These are phyloP conservation scores for Yamadazyma buinensis DNA, from an alignment of 1,139 yeast genomes.

Conservation along the genomic window DNA sequence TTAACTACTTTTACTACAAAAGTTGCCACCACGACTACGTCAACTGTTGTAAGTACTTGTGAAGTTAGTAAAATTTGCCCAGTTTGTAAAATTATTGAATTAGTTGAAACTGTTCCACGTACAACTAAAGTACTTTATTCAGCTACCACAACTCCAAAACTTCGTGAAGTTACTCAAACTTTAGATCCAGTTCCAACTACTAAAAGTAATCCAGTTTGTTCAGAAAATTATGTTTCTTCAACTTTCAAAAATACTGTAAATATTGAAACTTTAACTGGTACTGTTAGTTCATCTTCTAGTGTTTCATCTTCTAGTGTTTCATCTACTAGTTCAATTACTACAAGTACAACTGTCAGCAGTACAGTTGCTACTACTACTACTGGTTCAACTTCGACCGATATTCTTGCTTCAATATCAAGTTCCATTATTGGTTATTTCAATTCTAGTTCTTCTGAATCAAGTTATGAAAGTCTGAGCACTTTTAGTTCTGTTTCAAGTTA, in stretches of 20 bases:
- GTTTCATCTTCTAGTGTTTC: not conserved
- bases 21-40: constrained; percentile 1
- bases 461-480: not conserved
- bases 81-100: constrained; percentile 6
- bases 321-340: constrained; percentile 2
- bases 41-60: too few relatives aligned
- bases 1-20: not conserved
- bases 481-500: not conserved
- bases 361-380: not conserved
- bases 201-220: constrained; percentile 6
- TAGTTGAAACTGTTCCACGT: constrained; percentile 1
- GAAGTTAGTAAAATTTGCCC: constrained; percentile 4
- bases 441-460: not conserved
- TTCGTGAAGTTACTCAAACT: constrained; percentile 4
- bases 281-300: constrained; percentile 1
- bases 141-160: constrained; percentile 1
- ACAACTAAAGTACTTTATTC: constrained; percentile 2
- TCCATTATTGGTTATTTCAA: not conserved
- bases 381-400: not conserved
- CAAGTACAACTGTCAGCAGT: not conserved
- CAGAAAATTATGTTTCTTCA: constrained; percentile 2
- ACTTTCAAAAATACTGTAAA: constrained; percentile 1
- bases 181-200: constrained; percentile 4
- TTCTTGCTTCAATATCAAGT: constrained; percentile 2
- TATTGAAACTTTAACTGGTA: not conserved